Percentiles rank a stretch among this genome's conserved stretches.
phyloP scores from a whole-genome alignment of 345 rosid genomes.

The Excoecaria cochinchinensis region DNA sequence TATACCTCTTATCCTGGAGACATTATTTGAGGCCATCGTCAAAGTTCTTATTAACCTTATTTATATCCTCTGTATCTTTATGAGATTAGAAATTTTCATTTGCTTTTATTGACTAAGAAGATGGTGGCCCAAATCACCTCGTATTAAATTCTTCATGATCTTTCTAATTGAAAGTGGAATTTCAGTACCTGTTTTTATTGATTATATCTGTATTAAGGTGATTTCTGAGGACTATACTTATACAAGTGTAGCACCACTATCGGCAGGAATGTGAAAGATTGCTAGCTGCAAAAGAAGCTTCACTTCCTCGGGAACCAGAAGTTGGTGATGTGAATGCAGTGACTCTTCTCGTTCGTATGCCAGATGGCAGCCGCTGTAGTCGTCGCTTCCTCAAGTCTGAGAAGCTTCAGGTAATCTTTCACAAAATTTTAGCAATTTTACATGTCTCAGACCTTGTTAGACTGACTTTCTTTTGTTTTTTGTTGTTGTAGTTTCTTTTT shows the following conservation, averaged over 20 bases:
- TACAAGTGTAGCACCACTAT: background rate
- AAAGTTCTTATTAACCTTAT: constrained; percentile 1
- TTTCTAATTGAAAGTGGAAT: background rate
- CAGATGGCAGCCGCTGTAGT: constrained; percentile 77
- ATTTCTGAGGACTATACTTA: background rate
- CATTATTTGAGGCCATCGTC: background rate
- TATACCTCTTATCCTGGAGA: background rate
- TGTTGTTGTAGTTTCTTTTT: constrained; percentile 49
- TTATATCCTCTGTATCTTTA: constrained; percentile 7
- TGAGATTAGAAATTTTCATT: background rate
- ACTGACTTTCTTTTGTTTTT: constrained; percentile 27
- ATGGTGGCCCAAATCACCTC: background rate
- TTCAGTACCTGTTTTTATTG: background rate
- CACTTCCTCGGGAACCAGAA: constrained; percentile 63
- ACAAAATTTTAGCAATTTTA: constrained; percentile 13
- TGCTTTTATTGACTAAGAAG: background rate
- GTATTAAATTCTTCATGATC: background rate
- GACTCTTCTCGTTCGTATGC: constrained; percentile 66
- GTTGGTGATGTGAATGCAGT: constrained; percentile 55
- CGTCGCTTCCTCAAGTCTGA: constrained; percentile 78
- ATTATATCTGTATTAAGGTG: background rate
- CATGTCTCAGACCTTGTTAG: background rate
- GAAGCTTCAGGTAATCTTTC: constrained; percentile 63
- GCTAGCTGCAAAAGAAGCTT: constrained; percentile 36
- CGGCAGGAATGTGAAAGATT: constrained; percentile 44